Evolutionary conservation across 805 yeast species (phyloP), one percentile per base, ranked within the genome.

Genomic region (Candida broadrunensis): DNA sequence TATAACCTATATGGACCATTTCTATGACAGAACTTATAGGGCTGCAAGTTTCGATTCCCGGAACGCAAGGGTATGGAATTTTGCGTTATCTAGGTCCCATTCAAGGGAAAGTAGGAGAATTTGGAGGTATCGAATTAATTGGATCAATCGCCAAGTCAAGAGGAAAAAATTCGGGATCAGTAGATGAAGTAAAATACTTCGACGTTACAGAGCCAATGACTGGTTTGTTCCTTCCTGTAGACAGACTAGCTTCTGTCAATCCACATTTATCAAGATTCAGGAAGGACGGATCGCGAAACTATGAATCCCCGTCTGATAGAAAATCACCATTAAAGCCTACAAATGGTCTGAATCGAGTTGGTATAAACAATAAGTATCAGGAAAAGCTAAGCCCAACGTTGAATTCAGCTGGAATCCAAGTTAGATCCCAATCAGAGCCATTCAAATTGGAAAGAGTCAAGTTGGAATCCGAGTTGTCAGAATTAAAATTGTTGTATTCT

Each of bases 161-260:
- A 40, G 99, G 99, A 17, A 86, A 88, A 60, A 93, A 91, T 55
- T 77, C 80, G 40, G 99, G 99, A n/a, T 75, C 77, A 32, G 88
- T 81, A 34, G 77, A 83, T 42, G 96, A 95, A 0, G 56, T 67
- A 6, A 68, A 68, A 39, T 89, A 89, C 57, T 90, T 90, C 55
- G 67, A 69, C 4, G 87, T 90, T 0, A 62, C 68, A 5, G 63
- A 55, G 26, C 85, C 89, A 0, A 75, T 75, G 42, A 72, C 88
- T 15, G 97, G 97, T 0, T 61, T 90, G 21, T 90, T 90, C 53
- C 70, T 90, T 35, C 81, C 81, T 2, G 78, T 71, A 54, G 77
- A 68, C 37, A 73, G 73, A 35, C 51, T 70, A 35, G 52, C 54
- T 36, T 41, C 53, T n/a, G 65, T 53, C 19, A 70, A 70, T 46